phyloP scores from a whole-genome alignment of 169 alveolate species.

The Eimeria zaria region DNA sequence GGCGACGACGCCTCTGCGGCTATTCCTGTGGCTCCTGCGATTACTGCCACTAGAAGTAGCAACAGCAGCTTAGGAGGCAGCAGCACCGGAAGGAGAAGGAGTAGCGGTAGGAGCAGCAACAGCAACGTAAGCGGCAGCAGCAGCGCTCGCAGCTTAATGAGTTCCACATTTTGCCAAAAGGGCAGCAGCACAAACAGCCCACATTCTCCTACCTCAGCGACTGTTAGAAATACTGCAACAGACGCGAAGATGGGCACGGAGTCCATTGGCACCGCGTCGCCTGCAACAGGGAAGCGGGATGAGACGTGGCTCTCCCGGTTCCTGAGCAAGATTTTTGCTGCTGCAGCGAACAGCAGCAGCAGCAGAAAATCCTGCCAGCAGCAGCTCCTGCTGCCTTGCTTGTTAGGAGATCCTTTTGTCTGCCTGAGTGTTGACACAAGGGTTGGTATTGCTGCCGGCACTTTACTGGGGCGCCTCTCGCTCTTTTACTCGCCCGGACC shows the following conservation, averaged over 20 bases:
- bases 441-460: slow-evolving; percentile 82
- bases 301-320: slow-evolving; percentile 6
- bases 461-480: slow-evolving; percentile 76
- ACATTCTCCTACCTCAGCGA: not conserved
- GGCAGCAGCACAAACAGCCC: slow-evolving; percentile 63
- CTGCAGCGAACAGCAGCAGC: slow-evolving; percentile 22
- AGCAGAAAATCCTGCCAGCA: not conserved
- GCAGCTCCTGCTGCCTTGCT: slow-evolving; percentile 75
- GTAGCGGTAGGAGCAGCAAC: not conserved
- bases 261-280: not conserved
- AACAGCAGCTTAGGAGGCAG: not conserved
- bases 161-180: not conserved
- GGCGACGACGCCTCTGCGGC: slow-evolving; percentile 77
- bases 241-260: slow-evolving; percentile 42
- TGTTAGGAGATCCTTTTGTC: slow-evolving; percentile 73
- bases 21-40: slow-evolving; percentile 14
- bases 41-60: slow-evolving; percentile 18
- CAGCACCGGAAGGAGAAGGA: not conserved
- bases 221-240: not conserved
- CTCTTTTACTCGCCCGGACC: slow-evolving; percentile 37
- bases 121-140: not conserved
- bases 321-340: slow-evolving; percentile 8
- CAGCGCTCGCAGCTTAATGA: not conserved
- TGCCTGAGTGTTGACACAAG: slow-evolving; percentile 51
- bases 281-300: not conserved